phyloP scores from a whole-genome alignment of 176 grass and related monocot genomes.

The Melocanna baccifera region DNA sequence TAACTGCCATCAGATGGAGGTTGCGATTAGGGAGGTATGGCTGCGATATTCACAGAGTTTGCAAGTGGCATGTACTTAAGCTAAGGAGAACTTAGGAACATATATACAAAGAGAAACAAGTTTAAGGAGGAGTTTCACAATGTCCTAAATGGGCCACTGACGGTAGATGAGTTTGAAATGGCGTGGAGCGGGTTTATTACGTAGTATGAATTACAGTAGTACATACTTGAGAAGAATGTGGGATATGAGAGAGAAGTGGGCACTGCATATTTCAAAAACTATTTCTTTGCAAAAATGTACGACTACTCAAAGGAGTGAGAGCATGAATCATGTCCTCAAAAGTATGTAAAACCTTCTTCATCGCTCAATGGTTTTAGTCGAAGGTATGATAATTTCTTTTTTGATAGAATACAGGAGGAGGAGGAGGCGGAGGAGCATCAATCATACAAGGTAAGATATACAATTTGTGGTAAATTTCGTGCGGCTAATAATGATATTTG shows the following conservation, averaged over 20 bases:
- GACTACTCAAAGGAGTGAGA: neutral
- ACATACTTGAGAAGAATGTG: neutral
- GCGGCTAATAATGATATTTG: neutral
- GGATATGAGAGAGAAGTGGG: neutral
- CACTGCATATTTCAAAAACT: neutral
- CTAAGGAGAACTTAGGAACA: neutral
- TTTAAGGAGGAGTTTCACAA: too few relatives aligned
- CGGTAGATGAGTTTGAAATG: too few relatives aligned
- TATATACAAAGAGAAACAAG: neutral
- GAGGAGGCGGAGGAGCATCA: neutral
- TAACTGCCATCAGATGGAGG: too few relatives aligned
- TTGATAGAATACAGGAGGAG: too few relatives aligned
- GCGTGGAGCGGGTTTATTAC: neutral
- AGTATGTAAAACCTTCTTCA: neutral
- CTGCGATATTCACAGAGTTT: too few relatives aligned
- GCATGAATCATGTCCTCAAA: conserved; percentile 8
- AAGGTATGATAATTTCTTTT: neutral
- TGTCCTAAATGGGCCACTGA: too few relatives aligned
- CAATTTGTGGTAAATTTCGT: too few relatives aligned
- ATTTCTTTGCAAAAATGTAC: conserved; percentile 7
- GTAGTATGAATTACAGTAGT: neutral
- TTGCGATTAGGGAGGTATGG: too few relatives aligned
- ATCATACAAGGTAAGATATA: neutral
- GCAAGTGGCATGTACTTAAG: too few relatives aligned
- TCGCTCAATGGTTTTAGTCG: neutral